Evolutionary conservation across 352 stramenopile species (phyloP).

Genomic region (Pythium coloratum): DNA sequence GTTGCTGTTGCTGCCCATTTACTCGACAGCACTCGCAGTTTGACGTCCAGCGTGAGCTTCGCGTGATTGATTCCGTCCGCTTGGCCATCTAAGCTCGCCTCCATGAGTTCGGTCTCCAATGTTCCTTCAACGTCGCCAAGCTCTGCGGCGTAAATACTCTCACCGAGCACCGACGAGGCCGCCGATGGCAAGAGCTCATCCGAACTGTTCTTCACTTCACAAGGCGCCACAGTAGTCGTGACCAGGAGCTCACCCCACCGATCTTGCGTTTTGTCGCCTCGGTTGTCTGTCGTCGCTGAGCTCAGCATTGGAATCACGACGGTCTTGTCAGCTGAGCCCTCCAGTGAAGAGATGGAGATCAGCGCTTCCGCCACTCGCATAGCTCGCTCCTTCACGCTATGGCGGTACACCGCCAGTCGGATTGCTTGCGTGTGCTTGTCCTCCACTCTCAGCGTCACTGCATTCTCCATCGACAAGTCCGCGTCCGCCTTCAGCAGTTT

Average conservation of each 20-base stretch:
- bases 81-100: background rate
- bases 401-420: conserved; percentile 14
- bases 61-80: background rate
- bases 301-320: background rate
- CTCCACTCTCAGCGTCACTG: background rate
- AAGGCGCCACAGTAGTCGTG: background rate
- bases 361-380: conserved; percentile 20
- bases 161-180: background rate
- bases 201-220: background rate
- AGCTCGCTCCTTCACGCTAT: conserved; percentile 15
- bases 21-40: conserved; percentile 6
- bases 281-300: background rate
- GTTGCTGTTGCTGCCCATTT: conserved; percentile 7
- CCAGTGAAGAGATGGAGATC: background rate
- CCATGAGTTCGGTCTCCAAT: conserved; percentile 11
- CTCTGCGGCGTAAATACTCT: background rate
- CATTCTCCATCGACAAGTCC: background rate
- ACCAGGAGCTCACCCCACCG: conserved; percentile 10
- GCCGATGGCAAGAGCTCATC: background rate
- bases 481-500: background rate
- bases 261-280: background rate
- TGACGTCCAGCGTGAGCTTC: background rate
- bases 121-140: conserved; percentile 7
- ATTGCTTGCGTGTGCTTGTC: conserved; percentile 19
- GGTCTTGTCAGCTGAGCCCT: background rate